Evolutionary conservation across 169 alveolate genomes (phyloP).

Genomic region (Theileria annulata): DNA sequence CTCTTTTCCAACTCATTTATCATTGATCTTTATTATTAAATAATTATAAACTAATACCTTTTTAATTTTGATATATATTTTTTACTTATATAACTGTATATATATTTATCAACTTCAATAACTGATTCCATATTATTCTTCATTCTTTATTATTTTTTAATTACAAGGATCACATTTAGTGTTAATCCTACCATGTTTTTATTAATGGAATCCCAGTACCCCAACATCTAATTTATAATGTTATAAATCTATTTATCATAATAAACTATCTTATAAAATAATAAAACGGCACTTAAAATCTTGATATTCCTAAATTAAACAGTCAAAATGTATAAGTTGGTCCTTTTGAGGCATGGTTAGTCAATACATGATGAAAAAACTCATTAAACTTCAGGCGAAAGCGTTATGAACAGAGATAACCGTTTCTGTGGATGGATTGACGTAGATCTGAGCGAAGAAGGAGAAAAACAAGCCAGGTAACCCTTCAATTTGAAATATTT

Average conservation of each 20-base stretch:
- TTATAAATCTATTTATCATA: background rate
- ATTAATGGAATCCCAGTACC: background rate
- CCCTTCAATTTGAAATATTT: background rate
- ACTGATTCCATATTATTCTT: background rate
- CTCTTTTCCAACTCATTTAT: too few species aligned
- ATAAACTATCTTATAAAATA: too few species aligned
- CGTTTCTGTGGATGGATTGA: slow-evolving; percentile 99
- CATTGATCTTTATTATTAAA: too few species aligned
- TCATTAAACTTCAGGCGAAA: slow-evolving; percentile 84
- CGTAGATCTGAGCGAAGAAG: slow-evolving; percentile 90
- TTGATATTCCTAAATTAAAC: background rate
- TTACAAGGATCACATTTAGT: background rate
- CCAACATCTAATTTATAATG: background rate
- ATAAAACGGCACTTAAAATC: background rate
- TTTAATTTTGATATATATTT: too few species aligned
- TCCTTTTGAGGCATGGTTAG: slow-evolving; percentile 62
- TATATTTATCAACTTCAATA: background rate
- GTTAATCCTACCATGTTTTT: background rate
- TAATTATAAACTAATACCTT: too few species aligned
- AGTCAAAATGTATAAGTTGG: slow-evolving; percentile 8
- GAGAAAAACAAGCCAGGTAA: slow-evolving; percentile 89
- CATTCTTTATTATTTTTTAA: background rate
- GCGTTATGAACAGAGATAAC: slow-evolving; percentile 94
- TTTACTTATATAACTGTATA: too few species aligned
- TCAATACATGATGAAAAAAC: background rate